These are phyloP conservation scores for Leccinum arenicola DNA, from an alignment of 768 basidiomycete genomes.

Conservation along the genomic window DNA sequence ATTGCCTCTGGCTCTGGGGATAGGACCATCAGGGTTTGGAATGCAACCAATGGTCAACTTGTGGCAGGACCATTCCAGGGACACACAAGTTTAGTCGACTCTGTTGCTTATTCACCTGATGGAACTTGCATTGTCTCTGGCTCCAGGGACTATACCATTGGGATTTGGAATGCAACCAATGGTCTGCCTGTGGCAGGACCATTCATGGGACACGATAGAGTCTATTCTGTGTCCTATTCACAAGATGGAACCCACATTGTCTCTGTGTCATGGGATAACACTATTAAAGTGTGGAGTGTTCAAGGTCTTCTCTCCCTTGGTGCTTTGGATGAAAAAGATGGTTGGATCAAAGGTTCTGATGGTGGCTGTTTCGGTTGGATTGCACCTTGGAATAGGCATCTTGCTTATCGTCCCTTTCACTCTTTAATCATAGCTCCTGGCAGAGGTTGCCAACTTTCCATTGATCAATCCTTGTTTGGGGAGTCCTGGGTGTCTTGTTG, in stretches of 20 bases:
- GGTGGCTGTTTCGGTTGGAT: too few relatives aligned
- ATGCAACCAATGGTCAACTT: not conserved
- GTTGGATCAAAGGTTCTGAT: too few relatives aligned
- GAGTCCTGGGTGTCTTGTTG: too few relatives aligned
- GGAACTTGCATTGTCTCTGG: not conserved
- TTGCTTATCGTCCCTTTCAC: too few relatives aligned
- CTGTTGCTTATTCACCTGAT: not conserved
- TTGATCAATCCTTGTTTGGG: too few relatives aligned
- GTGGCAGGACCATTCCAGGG: not conserved
- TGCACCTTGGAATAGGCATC: too few relatives aligned
- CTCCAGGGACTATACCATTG: not conserved
- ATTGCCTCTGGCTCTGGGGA: not conserved
- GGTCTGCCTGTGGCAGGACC: not conserved
- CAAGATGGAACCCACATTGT: not conserved
- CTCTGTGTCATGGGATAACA: not conserved
- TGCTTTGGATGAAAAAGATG: too few relatives aligned
- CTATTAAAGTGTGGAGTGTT: not conserved
- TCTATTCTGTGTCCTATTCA: not conserved
- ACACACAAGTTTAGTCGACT: not conserved
- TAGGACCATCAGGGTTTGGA: not conserved
- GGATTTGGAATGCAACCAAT: not conserved
- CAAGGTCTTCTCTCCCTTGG: too few relatives aligned
- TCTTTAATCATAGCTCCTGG: too few relatives aligned
- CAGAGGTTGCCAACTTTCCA: too few relatives aligned
- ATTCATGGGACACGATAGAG: not conserved